Evolutionary conservation across 192 early-diverging fungal genomes (phyloP), one percentile per base, ranked within the genome.

Genomic region (Ambispora gerdemannii): DNA sequence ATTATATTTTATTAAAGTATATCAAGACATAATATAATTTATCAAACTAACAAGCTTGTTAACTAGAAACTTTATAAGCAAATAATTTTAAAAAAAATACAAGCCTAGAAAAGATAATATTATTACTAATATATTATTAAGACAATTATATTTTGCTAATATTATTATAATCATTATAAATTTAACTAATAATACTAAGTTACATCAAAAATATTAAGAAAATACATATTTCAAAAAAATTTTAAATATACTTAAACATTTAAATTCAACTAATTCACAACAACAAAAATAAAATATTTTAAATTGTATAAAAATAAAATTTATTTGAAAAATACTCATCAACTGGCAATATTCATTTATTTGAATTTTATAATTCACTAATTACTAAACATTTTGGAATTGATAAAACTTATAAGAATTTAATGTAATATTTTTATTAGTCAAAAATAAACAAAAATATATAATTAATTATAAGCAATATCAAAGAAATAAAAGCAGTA

Each of bases 401-500:
- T 70, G 67, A 17, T 13, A 2, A 55, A 34, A 24, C 65, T 62
- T 25, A 53, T 75, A 1, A 7, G 64, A n/a, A n/a, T n/a, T n/a
- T n/a, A 17, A 34, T 65, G 1, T 75, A 75, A 59, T n/a, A n/a
- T n/a, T n/a, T n/a, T n/a, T n/a, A n/a, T n/a, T n/a, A n/a, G n/a
- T n/a, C n/a, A n/a, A n/a, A n/a, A n/a, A n/a, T n/a, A n/a, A n/a
- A n/a, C n/a, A n/a, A n/a, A n/a, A n/a, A n/a, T n/a, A n/a, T n/a
- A n/a, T 75, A 20, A 17, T 59, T 1, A 67, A 38, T 10, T 72
- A 70, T 50, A 56, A 76, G 4, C 8, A 6, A 8, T 81, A 79
- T 69, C 63, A 64, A 17, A 22, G 72, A 6, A 67, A 61, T 38
- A 83, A 83, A 53, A 30, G 61, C 0, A 31, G 31, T 0, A 59